Evolutionary conservation across 441 rosid genomes (phyloP), one percentile per base, ranked within the genome.

Genomic region (Corymbia citriodora): DNA sequence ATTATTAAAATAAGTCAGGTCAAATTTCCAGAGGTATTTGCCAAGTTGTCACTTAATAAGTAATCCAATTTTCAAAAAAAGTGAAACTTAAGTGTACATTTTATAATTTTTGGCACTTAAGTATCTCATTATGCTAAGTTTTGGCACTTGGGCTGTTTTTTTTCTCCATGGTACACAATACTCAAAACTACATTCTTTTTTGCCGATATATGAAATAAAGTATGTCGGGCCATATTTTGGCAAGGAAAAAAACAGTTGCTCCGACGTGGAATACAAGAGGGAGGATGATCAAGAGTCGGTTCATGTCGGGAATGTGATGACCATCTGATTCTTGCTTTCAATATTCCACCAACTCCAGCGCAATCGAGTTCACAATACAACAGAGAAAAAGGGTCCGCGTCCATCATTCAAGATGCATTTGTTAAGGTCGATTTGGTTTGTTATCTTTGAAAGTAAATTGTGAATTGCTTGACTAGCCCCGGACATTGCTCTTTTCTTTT

Each of bases 191-290:
- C 40, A 36, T 36, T 36, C 40, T 36, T 36, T 36, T 36, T 36
- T 36, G 40, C 40, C 40, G 40, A 36, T 36, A 36, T 36, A 36
- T 36, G 40, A 36, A 55, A 68, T 31, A 31, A 68, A 31, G 0
- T 9, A 19, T 8, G 74, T 31, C 7, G 12, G 0, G 40, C 40
- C 74, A 68, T n/a, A 68, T 16, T 31, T n/a, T n/a, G 36, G 2
- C 3, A 7, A 3, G 16, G 23, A 2, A 2, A 1, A 29, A 63
- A 29, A 29, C 2, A 29, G 33, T 29, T 29, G 3, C 29, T 29
- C 0, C 9, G 9, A 13, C 0, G 2, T 8, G 59, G 9, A 55
- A 55, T 55, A 55, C 59, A 25, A 55, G 19, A 0, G 59, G 59
- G 10, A 55, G 0, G 59, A 25, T 55, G 59, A 55, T 55, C 10